Conservation (phyloP, 2,329 filamentous ascomycete genomes). For the Stachybotrys chlorohalonatus region DNA sequence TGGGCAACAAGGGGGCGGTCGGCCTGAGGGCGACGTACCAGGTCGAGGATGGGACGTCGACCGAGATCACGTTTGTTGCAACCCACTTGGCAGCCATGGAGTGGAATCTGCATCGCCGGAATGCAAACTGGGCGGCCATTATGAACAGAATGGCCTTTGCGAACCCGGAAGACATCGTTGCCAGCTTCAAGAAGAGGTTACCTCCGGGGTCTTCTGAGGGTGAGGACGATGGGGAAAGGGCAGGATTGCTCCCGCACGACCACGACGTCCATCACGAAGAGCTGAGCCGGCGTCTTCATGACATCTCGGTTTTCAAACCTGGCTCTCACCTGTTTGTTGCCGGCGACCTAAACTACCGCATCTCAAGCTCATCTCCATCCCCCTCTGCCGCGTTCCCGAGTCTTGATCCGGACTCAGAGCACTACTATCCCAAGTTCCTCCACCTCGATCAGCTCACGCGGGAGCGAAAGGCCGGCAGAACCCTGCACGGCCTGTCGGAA, state of each 20-base stretch:
- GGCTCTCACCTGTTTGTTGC: slow-evolving; percentile 73
- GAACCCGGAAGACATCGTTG: slow-evolving; percentile 34
- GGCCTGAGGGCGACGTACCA: slow-evolving; percentile 62
- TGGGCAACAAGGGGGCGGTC: slow-evolving; percentile 94
- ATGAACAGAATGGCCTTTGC: slow-evolving; percentile 72
- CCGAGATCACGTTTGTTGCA: slow-evolving; percentile 75
- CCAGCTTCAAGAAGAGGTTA: slow-evolving; percentile 5
- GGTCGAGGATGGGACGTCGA: slow-evolving; percentile 23
- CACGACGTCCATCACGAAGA: slow-evolving; percentile 22
- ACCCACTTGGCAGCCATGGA: slow-evolving; percentile 89
- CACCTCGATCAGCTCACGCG: slow-evolving; percentile 68
- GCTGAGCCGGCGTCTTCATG: slow-evolving; percentile 38
- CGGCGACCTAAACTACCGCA: slow-evolving; percentile 94
- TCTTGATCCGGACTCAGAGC: slow-evolving; percentile 41
- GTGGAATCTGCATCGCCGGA: slow-evolving; percentile 62
- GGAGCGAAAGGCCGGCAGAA: slow-evolving; percentile 59
- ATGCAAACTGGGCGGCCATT: slow-evolving; percentile 82
- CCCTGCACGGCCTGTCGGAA: slow-evolving; percentile 72
- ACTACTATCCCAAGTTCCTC: slow-evolving; percentile 61
- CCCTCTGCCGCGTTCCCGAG: slow-evolving; percentile 54
- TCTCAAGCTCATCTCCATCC: slow-evolving; percentile 55
- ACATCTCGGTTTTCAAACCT: slow-evolving; percentile 64
- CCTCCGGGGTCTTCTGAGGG: slow-evolving; percentile 8
- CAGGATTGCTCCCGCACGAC: slow-evolving; percentile 23
- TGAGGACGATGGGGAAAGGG: slow-evolving; percentile 16